Evolutionary conservation across 768 basidiomycete species (phyloP), one percentile per base, ranked within the genome.

Genomic region (Suillus fuscotomentosus): DNA sequence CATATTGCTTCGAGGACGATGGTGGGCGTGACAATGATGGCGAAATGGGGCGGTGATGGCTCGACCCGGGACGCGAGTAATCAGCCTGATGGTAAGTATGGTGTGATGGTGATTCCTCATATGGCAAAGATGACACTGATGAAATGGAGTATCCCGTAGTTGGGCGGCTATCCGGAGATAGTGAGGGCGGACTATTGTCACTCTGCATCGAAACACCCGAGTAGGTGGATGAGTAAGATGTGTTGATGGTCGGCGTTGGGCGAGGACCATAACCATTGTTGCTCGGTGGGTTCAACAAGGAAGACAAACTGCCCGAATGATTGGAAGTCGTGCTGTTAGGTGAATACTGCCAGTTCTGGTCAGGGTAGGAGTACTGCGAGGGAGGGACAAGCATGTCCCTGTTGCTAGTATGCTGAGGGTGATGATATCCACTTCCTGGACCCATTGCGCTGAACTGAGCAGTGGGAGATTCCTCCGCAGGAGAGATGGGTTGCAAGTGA

Each of bases 121-220:
- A 91, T 0, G 88, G 83, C 68, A 91, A 72, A 22, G 90, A 92
- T 1, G 89, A 90, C 68, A 92, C 90, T 14, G 90, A 92, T 2
- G 90, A 88, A 63, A 92, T 91, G 45, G 92, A 93, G 75, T 94
- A 94, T 20, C 92, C 91, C 0, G 92, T 93, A 2, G 88, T 89
- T 1, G 92, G 92, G 60, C 92, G 87, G 76, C 90, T 91, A 74
- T 94, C 92, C 6, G 92, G 92, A 4, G 92, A 94, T 68, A 91
- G 75, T 9, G 81, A 80, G 0, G 90, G 91, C 0, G 89, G 90
- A 42, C 86, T 86, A 69, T 89, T 87, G 66, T 88, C 86, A 50
- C 82, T 82, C 72, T 86, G 84, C 81, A 90, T 83, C 48, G 87
- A 86, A 80, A 89, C 83, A 38, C 83, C 85, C 8, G 88, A 87